Percentiles rank a stretch among this genome's conserved stretches.
These are phyloP conservation scores for Lipomyces yamanashiensis DNA, from an alignment of 805 yeast genomes.

Conservation along the genomic window DNA sequence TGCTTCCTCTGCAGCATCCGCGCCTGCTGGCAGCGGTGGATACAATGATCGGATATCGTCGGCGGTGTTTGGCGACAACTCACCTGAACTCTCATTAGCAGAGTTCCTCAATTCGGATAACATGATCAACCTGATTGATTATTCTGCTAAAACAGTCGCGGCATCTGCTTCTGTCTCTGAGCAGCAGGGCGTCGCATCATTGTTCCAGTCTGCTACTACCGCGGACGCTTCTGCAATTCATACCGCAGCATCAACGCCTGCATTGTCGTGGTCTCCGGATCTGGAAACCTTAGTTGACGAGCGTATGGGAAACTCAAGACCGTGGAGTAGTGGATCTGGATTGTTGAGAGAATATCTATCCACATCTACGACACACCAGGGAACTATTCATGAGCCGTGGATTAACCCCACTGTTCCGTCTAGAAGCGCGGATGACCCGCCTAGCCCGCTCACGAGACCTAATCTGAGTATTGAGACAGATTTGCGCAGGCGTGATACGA, in stretches of 20 bases:
- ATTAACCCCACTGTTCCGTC: background rate
- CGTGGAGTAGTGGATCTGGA: background rate
- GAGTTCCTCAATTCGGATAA: constrained; percentile 3
- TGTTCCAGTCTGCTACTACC: background rate
- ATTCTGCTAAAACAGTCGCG: background rate
- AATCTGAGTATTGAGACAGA: background rate
- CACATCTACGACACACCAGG: background rate
- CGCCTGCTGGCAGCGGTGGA: background rate
- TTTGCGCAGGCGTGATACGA: background rate
- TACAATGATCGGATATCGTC: background rate
- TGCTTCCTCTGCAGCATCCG: background rate
- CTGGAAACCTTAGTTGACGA: background rate
- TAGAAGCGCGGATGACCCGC: background rate
- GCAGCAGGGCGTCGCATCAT: background rate
- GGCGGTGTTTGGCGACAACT: background rate
- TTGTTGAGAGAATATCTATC: background rate
- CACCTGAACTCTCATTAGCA: background rate
- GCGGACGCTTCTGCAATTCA: background rate
- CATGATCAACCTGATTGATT: background rate
- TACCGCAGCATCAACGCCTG: constrained; percentile 6
- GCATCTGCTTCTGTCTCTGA: background rate
- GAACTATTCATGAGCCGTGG: background rate
- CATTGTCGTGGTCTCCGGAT: background rate
- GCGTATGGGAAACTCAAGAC: background rate
- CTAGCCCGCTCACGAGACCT: background rate